phyloP scores from a whole-genome alignment of 768 basidiomycete genomes.

The Mycena maculata region DNA sequence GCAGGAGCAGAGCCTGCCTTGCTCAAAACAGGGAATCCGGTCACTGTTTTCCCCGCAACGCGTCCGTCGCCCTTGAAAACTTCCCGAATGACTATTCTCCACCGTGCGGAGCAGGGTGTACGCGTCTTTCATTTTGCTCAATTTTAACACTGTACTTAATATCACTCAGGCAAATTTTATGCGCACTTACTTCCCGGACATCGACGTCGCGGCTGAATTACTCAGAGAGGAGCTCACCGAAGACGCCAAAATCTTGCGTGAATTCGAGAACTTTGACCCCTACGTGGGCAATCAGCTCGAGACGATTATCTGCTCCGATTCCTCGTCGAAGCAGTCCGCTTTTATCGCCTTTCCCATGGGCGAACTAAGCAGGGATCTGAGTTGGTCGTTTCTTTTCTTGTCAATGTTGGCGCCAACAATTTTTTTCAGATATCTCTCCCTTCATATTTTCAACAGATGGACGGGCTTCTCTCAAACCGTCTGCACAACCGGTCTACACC shows the following conservation, averaged over 20 bases:
- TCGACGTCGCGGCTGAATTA: conserved; percentile 78
- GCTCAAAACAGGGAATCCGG: conserved; percentile 44
- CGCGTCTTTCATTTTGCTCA: background rate
- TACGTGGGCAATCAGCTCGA: conserved; percentile 66
- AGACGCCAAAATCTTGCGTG: conserved; percentile 51
- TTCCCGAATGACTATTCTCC: conserved; percentile 50
- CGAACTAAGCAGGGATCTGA: conserved; percentile 66
- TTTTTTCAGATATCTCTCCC: conserved; percentile 61
- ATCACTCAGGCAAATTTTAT: conserved; percentile 73
- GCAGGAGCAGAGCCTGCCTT: conserved; percentile 9
- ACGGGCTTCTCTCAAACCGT: conserved; percentile 52
- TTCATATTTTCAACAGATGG: conserved; percentile 44
- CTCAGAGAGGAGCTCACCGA: conserved; percentile 65
- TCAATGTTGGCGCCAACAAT: conserved; percentile 12
- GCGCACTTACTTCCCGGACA: conserved; percentile 76
- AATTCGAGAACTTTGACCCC: conserved; percentile 65
- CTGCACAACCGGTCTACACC: conserved; percentile 51
- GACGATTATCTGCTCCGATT: conserved; percentile 45
- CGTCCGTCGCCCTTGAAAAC: conserved; percentile 49
- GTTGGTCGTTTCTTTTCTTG: conserved; percentile 52
- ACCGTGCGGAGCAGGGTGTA: conserved; percentile 77
- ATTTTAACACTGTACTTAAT: conserved; percentile 5
- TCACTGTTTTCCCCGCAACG: conserved; percentile 70
- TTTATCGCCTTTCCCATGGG: conserved; percentile 74
- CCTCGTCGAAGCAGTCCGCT: conserved; percentile 36